Percentiles rank a stretch among this genome's conserved stretches.
These are phyloP conservation scores for Phialophora expanda DNA, from an alignment of 2,329 filamentous ascomycete genomes.

Conservation along the genomic window DNA sequence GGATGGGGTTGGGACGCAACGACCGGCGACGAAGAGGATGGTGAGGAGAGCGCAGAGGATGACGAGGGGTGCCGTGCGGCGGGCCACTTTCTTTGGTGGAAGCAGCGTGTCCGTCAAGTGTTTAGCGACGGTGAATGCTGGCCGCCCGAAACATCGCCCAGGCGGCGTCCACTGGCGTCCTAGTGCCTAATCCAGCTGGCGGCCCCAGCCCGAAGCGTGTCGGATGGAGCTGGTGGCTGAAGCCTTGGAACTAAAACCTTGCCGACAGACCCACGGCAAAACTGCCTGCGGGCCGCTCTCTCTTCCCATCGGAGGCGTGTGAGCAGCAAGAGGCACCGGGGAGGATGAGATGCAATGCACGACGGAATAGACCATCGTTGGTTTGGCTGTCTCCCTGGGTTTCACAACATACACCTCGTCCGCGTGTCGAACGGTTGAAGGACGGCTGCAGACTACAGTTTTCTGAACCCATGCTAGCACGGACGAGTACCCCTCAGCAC, in stretches of 20 bases:
- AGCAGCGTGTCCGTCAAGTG: conserved; percentile 7
- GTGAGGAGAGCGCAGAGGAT: conserved; percentile 11
- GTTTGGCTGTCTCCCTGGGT: neutral
- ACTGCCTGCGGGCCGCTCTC: conserved; percentile 20
- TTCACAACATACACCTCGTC: neutral
- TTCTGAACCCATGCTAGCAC: conserved; percentile 14
- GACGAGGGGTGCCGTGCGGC: conserved; percentile 9
- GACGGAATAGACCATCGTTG: neutral
- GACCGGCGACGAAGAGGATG: conserved; percentile 4
- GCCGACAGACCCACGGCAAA: conserved; percentile 14
- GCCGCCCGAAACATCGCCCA: conserved; percentile 2
- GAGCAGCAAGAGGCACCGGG: neutral
- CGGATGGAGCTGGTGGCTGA: conserved; percentile 8
- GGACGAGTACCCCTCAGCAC: neutral
- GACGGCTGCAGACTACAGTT: neutral
- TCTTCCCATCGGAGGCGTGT: conserved; percentile 9
- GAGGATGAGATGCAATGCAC: neutral
- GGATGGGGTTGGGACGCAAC: conserved; percentile 14
- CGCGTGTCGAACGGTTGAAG: neutral
- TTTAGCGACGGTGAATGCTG: conserved; percentile 2
- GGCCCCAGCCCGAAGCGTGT: conserved; percentile 10
- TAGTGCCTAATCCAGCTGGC: conserved; percentile 19
- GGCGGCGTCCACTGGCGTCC: conserved; percentile 3
- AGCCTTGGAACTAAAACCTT: conserved; percentile 11
- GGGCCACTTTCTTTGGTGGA: conserved; percentile 9